Conservation (phyloP, 2,329 filamentous ascomycete species). For the Pseudogymnoascus sp. region DNA sequence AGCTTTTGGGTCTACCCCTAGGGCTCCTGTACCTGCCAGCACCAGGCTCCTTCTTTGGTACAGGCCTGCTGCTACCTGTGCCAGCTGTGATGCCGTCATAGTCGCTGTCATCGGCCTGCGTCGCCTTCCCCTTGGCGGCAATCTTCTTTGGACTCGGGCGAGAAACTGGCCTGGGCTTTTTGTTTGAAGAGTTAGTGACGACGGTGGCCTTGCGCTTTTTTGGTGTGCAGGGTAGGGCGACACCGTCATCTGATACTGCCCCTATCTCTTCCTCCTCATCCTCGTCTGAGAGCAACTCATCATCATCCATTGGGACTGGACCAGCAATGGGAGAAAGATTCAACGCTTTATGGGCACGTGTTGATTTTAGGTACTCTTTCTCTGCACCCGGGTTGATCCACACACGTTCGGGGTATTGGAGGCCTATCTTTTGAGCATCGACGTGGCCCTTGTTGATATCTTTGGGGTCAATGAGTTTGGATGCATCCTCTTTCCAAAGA, state of each 20-base stretch:
- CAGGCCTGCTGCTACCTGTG: not conserved
- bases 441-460: conserved; percentile 8
- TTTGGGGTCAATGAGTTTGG: conserved; percentile 5
- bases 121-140: not conserved
- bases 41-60: not conserved
- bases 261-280: not conserved
- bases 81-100: not conserved
- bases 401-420: not conserved
- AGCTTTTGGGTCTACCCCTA: not conserved
- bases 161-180: not conserved
- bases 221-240: not conserved
- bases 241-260: not conserved
- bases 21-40: not conserved
- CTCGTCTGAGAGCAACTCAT: not conserved
- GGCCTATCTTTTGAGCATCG: not conserved
- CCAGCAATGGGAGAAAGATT: not conserved
- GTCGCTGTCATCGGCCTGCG: not conserved
- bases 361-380: not conserved
- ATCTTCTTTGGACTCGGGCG: not conserved
- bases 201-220: not conserved
- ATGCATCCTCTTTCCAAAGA: conserved; percentile 8
- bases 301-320: not conserved
- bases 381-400: not conserved
- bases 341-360: not conserved
- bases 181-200: not conserved